Conservation (phyloP, 2,329 filamentous ascomycete genomes). For the Phialocephala sp. region DNA sequence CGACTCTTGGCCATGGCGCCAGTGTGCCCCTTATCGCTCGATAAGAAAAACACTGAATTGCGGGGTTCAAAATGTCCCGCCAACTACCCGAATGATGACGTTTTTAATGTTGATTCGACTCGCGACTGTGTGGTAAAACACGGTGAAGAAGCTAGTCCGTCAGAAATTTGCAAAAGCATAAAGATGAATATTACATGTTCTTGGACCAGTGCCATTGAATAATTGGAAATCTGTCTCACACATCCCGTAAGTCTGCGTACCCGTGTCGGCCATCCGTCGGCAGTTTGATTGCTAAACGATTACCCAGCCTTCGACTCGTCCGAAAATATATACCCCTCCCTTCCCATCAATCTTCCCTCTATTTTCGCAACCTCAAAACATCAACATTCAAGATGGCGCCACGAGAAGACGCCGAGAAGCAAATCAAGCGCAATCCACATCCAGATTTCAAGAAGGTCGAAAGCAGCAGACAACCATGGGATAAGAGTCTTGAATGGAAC, state of each 20-base stretch:
- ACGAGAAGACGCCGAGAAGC: conserved; percentile 39
- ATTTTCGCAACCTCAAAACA: conserved; percentile 10
- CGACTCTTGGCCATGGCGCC: neutral
- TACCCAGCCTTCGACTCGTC: neutral
- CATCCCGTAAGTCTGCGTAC: neutral
- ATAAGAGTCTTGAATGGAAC: conserved; percentile 53
- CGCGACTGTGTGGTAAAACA: neutral
- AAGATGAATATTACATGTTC: neutral
- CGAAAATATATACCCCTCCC: conserved; percentile 3
- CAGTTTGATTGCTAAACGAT: conserved; percentile 7
- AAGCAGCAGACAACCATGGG: conserved; percentile 66
- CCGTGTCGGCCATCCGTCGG: neutral
- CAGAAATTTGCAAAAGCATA: neutral
- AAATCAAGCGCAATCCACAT: conserved; percentile 67
- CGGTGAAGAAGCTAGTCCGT: neutral
- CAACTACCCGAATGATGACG: neutral
- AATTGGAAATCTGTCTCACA: neutral
- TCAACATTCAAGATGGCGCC: conserved; percentile 31
- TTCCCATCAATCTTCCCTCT: neutral
- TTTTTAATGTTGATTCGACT: neutral
- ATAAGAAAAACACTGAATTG: conserved; percentile 3
- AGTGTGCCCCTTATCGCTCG: neutral
- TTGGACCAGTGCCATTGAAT: neutral
- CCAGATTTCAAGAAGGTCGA: conserved; percentile 78
- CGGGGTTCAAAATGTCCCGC: conserved; percentile 9